These are phyloP conservation scores for Cicer yamashitae DNA, from an alignment of 306 rosid genomes.

Conservation along the genomic window DNA sequence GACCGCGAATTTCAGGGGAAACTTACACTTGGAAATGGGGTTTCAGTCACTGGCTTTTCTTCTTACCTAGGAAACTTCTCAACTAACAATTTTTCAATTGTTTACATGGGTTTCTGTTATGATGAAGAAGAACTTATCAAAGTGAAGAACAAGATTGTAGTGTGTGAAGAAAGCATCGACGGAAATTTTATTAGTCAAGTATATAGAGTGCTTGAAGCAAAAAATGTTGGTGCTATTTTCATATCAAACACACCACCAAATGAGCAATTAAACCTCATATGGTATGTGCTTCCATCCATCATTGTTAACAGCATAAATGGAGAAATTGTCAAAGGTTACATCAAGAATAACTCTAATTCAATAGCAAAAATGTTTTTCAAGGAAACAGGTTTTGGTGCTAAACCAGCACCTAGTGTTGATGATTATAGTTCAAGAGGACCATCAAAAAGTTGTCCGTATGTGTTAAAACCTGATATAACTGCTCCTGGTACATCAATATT, in stretches of 20 bases:
- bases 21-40: slow-evolving; percentile 55
- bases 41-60: slow-evolving; percentile 50
- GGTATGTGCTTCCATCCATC: slow-evolving; percentile 30
- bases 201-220: neutral
- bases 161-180: slow-evolving; percentile 55
- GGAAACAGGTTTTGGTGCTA: slow-evolving; percentile 51
- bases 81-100: slow-evolving; percentile 44
- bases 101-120: slow-evolving; percentile 56
- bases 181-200: slow-evolving; percentile 24
- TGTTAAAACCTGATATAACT: slow-evolving; percentile 73
- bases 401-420: slow-evolving; percentile 64
- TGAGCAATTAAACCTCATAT: neutral
- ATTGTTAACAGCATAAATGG: slow-evolving; percentile 48
- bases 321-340: slow-evolving; percentile 56
- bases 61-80: slow-evolving; percentile 51
- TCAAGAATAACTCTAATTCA: slow-evolving; percentile 40
- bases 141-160: slow-evolving; percentile 33
- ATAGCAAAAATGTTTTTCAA: slow-evolving; percentile 55
- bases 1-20: slow-evolving; percentile 63
- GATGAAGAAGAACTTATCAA: slow-evolving; percentile 25
- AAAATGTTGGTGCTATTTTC: slow-evolving; percentile 58
- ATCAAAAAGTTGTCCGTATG: slow-evolving; percentile 64
- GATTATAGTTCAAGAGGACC: slow-evolving; percentile 79
- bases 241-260: slow-evolving; percentile 41
- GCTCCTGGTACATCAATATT: slow-evolving; percentile 75